Base-by-base conservation (phyloP, 371 early-diverging fungal genomes). In the Syncephalastrum monosporum region DNA sequence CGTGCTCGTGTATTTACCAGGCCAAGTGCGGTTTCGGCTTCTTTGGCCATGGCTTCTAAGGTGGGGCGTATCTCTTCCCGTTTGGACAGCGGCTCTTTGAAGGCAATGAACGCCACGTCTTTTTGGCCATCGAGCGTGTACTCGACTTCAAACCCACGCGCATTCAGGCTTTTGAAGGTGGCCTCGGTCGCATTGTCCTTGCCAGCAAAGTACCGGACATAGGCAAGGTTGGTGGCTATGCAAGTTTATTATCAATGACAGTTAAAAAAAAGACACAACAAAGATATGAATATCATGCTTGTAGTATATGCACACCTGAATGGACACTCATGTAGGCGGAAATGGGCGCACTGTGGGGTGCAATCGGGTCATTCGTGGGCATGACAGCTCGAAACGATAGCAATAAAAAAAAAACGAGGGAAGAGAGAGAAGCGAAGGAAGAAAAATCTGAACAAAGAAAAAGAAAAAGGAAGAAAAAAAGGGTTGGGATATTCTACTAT, bases 241-340 rank as follows among this genome's bases (percentile, higher is more conserved):
- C 23, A 44, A 53, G 51, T 33, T 33, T 33, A 33, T 33, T 33
- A 33, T n/a, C 16, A 19, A 16, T 16, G 25, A 48, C 5, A 19
- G 24, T n/a, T 33, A 17, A 7, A 49, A 43, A 59, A 33, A 42
- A 4, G 52, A 8, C 33, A 25, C 10, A 56, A 17, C 21, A 2
- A 21, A 47, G 4, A 27, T 44, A 27, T 45, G 13, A n/a, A 33
- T 10, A 51, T 3, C 24, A 14, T 47, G 16, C 14, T 23, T 3
- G 25, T 12, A 17, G 24, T n/a, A 17, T 25, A 47, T 33, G 38
- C 50, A 55, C 61, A 75, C 74, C 72, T 57, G 65, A 52, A 65
- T 78, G 79, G 0, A 61, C 79, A 21, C 69, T 71, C 79, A 78
- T 78, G 49, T 78, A 78, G 24, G 75, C 79, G 19, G 71, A 59